Evolutionary conservation across 2,329 filamentous ascomycete genomes (phyloP).

Genomic region (Sclerotinia nivalis): DNA sequence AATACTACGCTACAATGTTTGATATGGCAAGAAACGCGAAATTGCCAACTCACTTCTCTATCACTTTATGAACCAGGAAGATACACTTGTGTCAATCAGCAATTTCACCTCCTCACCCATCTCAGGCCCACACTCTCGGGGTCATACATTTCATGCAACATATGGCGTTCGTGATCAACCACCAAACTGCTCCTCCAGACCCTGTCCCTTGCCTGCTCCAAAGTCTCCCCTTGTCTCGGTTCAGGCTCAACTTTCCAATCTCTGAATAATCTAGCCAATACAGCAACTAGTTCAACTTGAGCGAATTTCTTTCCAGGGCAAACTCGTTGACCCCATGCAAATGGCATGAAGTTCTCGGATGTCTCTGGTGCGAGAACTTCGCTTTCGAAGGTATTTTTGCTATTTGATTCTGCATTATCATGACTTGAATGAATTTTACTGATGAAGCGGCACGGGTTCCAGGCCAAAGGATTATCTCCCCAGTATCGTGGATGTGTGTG

Average conservation of each 20-base stretch:
- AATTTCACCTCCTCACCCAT: conserved; percentile 1
- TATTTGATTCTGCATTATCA: too few species aligned
- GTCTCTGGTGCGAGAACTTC: conserved; percentile 1
- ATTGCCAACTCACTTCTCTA: not conserved
- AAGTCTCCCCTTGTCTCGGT: not conserved
- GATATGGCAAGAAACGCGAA: not conserved
- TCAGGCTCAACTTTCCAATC: not conserved
- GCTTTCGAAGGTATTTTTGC: too few species aligned
- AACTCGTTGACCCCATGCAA: conserved; percentile 13
- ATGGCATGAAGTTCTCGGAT: not conserved
- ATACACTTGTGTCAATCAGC: not conserved
- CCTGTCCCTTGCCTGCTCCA: not conserved
- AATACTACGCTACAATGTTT: not conserved
- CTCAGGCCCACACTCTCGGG: conserved; percentile 4
- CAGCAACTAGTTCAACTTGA: conserved; percentile 9
- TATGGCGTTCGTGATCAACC: conserved; percentile 6
- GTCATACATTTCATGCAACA: conserved; percentile 14
- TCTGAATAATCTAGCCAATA: not conserved
- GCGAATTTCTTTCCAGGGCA: conserved; percentile 8
- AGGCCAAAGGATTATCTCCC: not conserved
- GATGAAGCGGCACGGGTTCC: conserved; percentile 4
- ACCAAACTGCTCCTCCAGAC: conserved; percentile 12
- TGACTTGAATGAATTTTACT: not conserved
- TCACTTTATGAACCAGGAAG: not conserved
- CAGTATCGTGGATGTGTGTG: conserved; percentile 9